A percentile compares a stretch with the other conserved stretches of the same genome.
phyloP scores from a whole-genome alignment of 768 basidiomycete species.

The Leccinum barrowsii region DNA sequence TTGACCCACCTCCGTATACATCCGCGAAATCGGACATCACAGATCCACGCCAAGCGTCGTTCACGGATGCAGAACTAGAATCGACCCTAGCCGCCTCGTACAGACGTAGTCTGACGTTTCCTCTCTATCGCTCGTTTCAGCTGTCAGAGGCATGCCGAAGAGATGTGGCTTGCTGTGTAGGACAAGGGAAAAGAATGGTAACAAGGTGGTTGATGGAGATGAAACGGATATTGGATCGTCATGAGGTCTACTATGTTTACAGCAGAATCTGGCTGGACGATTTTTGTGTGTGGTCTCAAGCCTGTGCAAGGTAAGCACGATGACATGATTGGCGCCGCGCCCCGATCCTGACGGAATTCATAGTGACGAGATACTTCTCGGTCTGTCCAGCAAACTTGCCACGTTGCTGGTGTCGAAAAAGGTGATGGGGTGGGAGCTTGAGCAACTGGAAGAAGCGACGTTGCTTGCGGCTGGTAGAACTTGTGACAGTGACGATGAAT shows the following conservation, averaged over 20 bases:
- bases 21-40: slow-evolving; percentile 13
- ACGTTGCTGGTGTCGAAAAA: slow-evolving; percentile 46
- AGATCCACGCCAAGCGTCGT: slow-evolving; percentile 15
- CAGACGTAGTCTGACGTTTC: slow-evolving; percentile 71
- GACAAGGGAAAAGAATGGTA: slow-evolving; percentile 58
- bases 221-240: slow-evolving; percentile 72
- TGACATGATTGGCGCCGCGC: background rate
- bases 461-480: slow-evolving; percentile 34
- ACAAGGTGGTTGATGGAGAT: slow-evolving; percentile 66
- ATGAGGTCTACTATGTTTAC: slow-evolving; percentile 87
- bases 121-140: slow-evolving; percentile 74
- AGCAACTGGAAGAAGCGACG: slow-evolving; percentile 59
- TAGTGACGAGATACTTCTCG: slow-evolving; percentile 57
- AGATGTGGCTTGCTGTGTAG: slow-evolving; percentile 60
- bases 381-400: slow-evolving; percentile 43
- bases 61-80: slow-evolving; percentile 45
- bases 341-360: slow-evolving; percentile 4
- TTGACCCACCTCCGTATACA: slow-evolving; percentile 63
- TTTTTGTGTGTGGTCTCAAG: slow-evolving; percentile 77
- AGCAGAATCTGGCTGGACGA: slow-evolving; percentile 86
- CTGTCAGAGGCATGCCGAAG: slow-evolving; percentile 64
- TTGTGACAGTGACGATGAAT: slow-evolving; percentile 74
- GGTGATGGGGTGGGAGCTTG: slow-evolving; percentile 67
- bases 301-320: slow-evolving; percentile 58
- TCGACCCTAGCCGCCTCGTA: slow-evolving; percentile 60